Base-by-base conservation (phyloP, 768 basidiomycete genomes). In the Tephrocybe sp. region DNA sequence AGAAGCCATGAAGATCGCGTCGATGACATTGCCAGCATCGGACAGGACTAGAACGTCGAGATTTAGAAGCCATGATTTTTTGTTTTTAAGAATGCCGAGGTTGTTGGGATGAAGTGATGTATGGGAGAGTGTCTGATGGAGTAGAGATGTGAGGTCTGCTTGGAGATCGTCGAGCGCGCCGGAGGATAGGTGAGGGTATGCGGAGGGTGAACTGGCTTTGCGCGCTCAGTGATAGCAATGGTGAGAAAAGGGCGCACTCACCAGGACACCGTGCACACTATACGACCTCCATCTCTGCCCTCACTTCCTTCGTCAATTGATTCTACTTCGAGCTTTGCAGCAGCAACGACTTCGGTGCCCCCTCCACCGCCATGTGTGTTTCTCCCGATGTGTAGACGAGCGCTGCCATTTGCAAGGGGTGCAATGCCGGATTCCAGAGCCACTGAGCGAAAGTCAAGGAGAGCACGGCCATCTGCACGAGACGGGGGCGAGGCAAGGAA, bases 331-430 rank as follows among this genome's bases (percentile, higher is more conserved):
- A 93, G 75, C 58, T 90, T 89, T 1, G 80, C 74, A 0, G 88
- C 90, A 1, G 86, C 90, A 21, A 92, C 66, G 3, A 92, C 73
- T 56, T 92, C 89, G 0, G 92, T 93, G 0, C 86, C 84, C 2
- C 80, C 82, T 1, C 78, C 79, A 9, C 76, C 77, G 37, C 78
- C 74, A 38, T 71, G 70, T 21, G 75, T 68, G 51, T 69, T 71
- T 54, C 73, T 71, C 1, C 90, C 91, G n/a, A 93, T 78, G 55
- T 72, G 80, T 7, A 92, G 69, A 19, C 79, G 77, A 4, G 89
- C 89, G 54, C 90, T 92, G 5, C 92, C 92, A 52, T 94, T 92
- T 16, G 91, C 86, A 4, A 91, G 76, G 4, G 90, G 88, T 13
- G 83, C 82, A 1, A 88, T 77, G 18, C 86, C 88, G 0, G 88